phyloP scores from a whole-genome alignment of 2,329 filamentous ascomycete species.

The Aspergillus sp. region DNA sequence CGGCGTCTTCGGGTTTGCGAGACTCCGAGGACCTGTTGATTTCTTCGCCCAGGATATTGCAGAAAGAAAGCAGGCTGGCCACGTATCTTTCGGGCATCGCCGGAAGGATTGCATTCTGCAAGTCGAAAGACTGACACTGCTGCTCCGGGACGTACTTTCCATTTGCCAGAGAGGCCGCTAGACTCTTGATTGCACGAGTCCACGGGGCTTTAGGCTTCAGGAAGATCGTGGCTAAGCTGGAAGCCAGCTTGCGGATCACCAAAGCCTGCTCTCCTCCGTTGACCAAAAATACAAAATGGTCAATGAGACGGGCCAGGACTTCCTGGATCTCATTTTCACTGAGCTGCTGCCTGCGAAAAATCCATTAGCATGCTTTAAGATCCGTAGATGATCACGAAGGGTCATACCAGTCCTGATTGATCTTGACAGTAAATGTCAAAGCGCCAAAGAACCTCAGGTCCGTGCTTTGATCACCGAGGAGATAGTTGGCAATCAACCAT shows the following conservation, averaged over 20 bases:
- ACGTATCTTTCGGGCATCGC: constrained; percentile 36
- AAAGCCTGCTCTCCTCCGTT: constrained; percentile 38
- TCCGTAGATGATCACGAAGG: not conserved
- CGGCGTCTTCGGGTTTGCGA: constrained; percentile 15
- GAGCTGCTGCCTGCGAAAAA: constrained; percentile 34
- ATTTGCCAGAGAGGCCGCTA: constrained; percentile 40
- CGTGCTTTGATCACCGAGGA: constrained; percentile 67
- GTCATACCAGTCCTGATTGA: constrained; percentile 82
- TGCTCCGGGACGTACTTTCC: constrained; percentile 38
- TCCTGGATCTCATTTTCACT: constrained; percentile 32
- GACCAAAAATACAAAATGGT: constrained; percentile 43
- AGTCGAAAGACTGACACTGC: constrained; percentile 28
- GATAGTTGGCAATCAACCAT: constrained; percentile 79
- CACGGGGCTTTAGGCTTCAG: constrained; percentile 40
- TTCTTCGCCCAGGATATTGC: constrained; percentile 42
- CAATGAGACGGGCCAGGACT: constrained; percentile 43
- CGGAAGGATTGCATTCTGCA: constrained; percentile 34
- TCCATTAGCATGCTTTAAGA: not conserved
- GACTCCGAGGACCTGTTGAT: constrained; percentile 27
- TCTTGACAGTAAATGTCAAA: constrained; percentile 87
- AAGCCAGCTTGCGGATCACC: constrained; percentile 48
- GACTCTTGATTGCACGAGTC: constrained; percentile 35
- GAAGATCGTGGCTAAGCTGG: constrained; percentile 46
- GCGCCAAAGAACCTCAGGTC: constrained; percentile 90
- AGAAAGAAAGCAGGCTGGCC: constrained; percentile 39